Evolutionary conservation across 345 rosid species (phyloP).

Genomic region (Alliaria petiolata): DNA sequence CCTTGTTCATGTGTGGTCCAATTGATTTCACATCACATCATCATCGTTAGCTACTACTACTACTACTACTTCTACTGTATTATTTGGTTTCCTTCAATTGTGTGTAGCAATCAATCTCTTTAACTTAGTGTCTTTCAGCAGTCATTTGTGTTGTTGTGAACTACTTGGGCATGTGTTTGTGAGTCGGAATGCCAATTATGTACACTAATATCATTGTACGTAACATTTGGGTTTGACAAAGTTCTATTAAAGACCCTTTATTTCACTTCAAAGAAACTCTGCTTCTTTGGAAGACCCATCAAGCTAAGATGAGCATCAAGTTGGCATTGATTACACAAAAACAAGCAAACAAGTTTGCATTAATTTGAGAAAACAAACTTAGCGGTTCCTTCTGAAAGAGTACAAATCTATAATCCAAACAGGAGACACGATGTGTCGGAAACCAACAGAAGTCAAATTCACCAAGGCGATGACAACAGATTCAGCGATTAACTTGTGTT

Average conservation of each 20-base stretch:
- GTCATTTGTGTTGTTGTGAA: conserved; percentile 18
- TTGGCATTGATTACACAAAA: background rate
- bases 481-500: background rate
- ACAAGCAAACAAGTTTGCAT: background rate
- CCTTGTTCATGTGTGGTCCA: conserved; percentile 89
- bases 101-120: conserved; percentile 28
- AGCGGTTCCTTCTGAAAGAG: background rate
- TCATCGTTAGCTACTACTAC: conserved; percentile 21
- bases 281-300: background rate
- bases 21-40: conserved; percentile 50
- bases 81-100: conserved; percentile 20
- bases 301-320: too few species aligned
- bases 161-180: conserved; percentile 24
- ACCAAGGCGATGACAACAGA: conserved; percentile 50
- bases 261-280: background rate
- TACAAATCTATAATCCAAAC: conserved; percentile 1
- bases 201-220: conserved; percentile 23
- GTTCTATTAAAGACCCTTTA: conserved; percentile 4
- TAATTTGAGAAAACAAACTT: background rate
- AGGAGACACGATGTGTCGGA: conserved; percentile 1
- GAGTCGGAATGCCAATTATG: conserved; percentile 17
- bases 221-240: conserved; percentile 27
- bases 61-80: conserved; percentile 6
- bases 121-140: conserved; percentile 22
- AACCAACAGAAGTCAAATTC: conserved; percentile 9